These are phyloP conservation scores for Microcera coccophila DNA, from an alignment of 2,329 filamentous ascomycete genomes.

Conservation along the genomic window DNA sequence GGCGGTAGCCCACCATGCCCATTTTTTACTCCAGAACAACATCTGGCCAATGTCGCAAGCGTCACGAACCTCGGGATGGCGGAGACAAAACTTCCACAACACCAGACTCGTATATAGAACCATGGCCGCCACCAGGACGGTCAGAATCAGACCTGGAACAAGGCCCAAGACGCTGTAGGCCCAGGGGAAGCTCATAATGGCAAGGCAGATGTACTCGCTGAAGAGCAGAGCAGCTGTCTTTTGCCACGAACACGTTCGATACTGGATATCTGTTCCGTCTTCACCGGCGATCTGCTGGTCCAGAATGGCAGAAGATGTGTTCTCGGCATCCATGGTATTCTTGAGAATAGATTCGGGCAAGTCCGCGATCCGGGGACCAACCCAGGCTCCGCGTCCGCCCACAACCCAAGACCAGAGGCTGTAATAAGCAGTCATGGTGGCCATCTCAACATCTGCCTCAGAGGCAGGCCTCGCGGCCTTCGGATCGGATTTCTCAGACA, in stretches of 20 bases:
- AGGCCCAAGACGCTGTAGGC: conserved; percentile 84
- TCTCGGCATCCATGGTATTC: too few relatives aligned
- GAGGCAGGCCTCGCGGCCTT: too few relatives aligned
- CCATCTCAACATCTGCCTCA: too few relatives aligned
- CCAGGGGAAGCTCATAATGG: conserved; percentile 92
- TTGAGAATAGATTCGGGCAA: too few relatives aligned
- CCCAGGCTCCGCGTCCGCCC: too few relatives aligned
- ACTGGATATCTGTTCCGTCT: conserved; percentile 75
- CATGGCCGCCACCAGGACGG: conserved; percentile 67
- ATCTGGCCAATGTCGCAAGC: conserved; percentile 91
- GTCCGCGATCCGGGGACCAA: too few relatives aligned
- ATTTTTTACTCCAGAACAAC: conserved; percentile 78
- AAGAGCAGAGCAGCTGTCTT: conserved; percentile 90
- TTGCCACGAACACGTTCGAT: conserved; percentile 88
- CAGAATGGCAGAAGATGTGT: too few relatives aligned
- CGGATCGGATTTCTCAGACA: too few relatives aligned
- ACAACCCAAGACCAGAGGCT: too few relatives aligned
- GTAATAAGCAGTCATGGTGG: too few relatives aligned
- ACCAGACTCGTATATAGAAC: conserved; percentile 70
- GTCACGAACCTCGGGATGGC: conserved; percentile 84
- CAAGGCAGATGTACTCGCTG: conserved; percentile 87
- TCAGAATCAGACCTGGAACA: conserved; percentile 78
- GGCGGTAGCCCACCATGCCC: conserved; percentile 65
- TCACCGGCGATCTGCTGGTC: conserved; percentile 69
- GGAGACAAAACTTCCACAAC: conserved; percentile 78